A percentile compares a stretch with the other conserved stretches of the same genome.
Evolutionary conservation across 2,329 filamentous ascomycete species (phyloP).

Genomic region (Verticillium klebahnii): DNA sequence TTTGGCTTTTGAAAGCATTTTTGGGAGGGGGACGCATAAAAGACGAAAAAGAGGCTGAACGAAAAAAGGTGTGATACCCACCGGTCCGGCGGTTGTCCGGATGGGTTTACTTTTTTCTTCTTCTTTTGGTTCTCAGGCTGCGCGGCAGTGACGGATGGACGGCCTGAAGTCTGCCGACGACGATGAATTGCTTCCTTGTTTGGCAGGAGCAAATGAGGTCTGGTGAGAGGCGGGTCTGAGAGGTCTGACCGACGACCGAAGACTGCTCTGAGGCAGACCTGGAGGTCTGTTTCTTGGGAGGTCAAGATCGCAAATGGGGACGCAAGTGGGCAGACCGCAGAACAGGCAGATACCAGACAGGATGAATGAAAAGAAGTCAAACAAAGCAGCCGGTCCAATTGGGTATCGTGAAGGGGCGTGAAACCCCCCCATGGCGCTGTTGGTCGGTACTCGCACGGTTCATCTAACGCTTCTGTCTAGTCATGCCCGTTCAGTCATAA

Average conservation of each 20-base stretch:
- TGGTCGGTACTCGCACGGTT: neutral
- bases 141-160: too few species aligned
- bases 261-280: too few species aligned
- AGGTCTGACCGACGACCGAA: too few species aligned
- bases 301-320: neutral
- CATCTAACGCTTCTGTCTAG: neutral
- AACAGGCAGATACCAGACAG: neutral
- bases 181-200: too few species aligned
- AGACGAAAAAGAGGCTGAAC: neutral
- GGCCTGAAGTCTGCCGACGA: too few species aligned
- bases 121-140: neutral
- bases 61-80: neutral
- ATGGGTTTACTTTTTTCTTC: neutral
- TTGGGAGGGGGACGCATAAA: neutral
- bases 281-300: too few species aligned
- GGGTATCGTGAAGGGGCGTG: too few species aligned
- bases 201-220: too few species aligned
- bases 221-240: too few species aligned
- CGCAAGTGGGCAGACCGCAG: neutral
- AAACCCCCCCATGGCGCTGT: neutral
- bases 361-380: neutral
- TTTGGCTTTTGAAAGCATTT: neutral
- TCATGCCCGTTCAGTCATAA: neutral
- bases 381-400: neutral
- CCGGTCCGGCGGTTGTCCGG: neutral